phyloP scores from a whole-genome alignment of 345 rosid genomes.

The Rubroshorea leprosula region DNA sequence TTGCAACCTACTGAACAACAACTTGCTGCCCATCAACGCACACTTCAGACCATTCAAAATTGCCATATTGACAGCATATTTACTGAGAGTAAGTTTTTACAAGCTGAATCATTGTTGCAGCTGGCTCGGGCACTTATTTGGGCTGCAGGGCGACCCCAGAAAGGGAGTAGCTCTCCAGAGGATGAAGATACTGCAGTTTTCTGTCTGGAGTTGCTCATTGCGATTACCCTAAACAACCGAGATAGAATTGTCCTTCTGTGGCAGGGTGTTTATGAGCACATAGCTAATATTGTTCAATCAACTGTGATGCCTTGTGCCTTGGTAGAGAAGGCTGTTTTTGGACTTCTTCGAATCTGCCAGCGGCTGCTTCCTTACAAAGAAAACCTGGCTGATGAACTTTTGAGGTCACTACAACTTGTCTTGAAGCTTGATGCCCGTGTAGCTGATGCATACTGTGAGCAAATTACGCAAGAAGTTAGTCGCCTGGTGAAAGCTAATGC shows the following conservation, averaged over 20 bases:
- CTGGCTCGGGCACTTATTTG: slow-evolving; percentile 92
- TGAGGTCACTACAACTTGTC: slow-evolving; percentile 94
- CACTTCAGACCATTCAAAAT: slow-evolving; percentile 89
- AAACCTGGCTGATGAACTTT: slow-evolving; percentile 93
- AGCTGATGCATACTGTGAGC: slow-evolving; percentile 95
- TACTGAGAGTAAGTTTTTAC: slow-evolving; percentile 94
- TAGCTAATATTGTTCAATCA: slow-evolving; percentile 93
- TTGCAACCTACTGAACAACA: slow-evolving; percentile 97
- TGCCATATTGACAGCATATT: slow-evolving; percentile 98
- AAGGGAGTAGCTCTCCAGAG: slow-evolving; percentile 86
- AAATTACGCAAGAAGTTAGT: slow-evolving; percentile 89
- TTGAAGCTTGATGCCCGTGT: slow-evolving; percentile 97
- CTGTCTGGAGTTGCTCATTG: slow-evolving; percentile 93
- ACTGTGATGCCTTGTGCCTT: slow-evolving; percentile 89
- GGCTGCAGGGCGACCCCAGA: slow-evolving; percentile 97
- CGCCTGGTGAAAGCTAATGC: slow-evolving; percentile 97
- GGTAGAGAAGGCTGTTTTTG: slow-evolving; percentile 96
- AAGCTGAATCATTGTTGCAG: slow-evolving; percentile 88
- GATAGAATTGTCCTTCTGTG: slow-evolving; percentile 91
- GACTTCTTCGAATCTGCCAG: slow-evolving; percentile 93
- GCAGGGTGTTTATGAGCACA: slow-evolving; percentile 98
- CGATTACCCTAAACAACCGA: slow-evolving; percentile 90
- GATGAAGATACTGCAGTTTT: slow-evolving; percentile 99
- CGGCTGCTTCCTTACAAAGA: slow-evolving; percentile 96
- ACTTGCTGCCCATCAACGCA: slow-evolving; percentile 98